These are phyloP conservation scores for Fusarium udum DNA, from an alignment of 2,329 filamentous ascomycete species.

Conservation along the genomic window DNA sequence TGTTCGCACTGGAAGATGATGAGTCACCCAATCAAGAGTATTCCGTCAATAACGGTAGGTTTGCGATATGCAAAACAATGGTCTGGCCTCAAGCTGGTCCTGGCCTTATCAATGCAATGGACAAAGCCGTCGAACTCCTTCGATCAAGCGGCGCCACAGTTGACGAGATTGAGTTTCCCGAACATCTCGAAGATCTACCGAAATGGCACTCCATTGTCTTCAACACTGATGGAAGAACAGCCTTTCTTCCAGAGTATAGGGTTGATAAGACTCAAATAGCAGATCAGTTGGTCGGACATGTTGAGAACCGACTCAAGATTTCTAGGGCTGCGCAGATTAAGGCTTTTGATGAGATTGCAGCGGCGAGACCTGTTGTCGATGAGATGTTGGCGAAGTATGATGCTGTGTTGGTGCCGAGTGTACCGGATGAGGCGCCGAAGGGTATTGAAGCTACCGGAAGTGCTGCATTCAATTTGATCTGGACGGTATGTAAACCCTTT, in stretches of 20 bases:
- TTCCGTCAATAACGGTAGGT: conserved; percentile 54
- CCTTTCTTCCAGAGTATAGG: conserved; percentile 63
- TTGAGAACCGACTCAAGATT: conserved; percentile 55
- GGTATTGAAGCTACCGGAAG: conserved; percentile 61
- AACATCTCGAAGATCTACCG: conserved; percentile 48
- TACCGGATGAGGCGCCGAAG: conserved; percentile 63
- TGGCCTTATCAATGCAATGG: conserved; percentile 51
- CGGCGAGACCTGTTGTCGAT: conserved; percentile 61
- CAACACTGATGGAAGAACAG: conserved; percentile 58
- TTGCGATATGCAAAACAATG: conserved; percentile 62
- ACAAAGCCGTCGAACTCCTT: conserved; percentile 49
- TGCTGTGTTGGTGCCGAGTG: conserved; percentile 66
- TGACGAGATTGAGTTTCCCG: conserved; percentile 60
- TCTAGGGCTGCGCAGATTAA: conserved; percentile 58
- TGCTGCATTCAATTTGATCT: conserved; percentile 58
- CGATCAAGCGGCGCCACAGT: conserved; percentile 56
- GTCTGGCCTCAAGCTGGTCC: conserved; percentile 57
- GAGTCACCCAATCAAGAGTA: conserved; percentile 35
- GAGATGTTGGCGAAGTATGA: conserved; percentile 58
- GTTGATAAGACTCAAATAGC: conserved; percentile 54
- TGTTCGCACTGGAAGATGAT: conserved; percentile 64
- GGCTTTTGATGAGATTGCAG: conserved; percentile 61
- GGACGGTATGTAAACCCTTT: conserved; percentile 50
- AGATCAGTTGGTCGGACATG: conserved; percentile 54
- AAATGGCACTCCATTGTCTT: conserved; percentile 57